These are phyloP conservation scores for Gremmenia infestans DNA, from an alignment of 2,329 filamentous ascomycete genomes.

Conservation along the genomic window DNA sequence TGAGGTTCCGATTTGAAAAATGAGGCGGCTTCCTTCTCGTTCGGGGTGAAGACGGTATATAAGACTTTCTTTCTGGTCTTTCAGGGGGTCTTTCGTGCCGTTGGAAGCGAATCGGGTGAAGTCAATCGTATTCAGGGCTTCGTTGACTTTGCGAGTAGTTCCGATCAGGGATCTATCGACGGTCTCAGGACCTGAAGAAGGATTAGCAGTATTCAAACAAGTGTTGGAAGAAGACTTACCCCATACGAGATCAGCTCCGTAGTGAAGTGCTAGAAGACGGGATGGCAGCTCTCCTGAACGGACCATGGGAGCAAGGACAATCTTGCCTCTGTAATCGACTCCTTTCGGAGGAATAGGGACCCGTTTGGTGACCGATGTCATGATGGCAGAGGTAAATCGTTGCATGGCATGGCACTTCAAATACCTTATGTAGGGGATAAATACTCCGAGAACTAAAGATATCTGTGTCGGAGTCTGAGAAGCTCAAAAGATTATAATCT, in stretches of 20 bases:
- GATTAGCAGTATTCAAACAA: constrained; percentile 1
- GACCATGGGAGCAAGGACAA: constrained; percentile 97
- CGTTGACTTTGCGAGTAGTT: constrained; percentile 71
- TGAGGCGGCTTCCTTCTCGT: constrained; percentile 67
- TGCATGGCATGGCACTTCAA: constrained; percentile 29
- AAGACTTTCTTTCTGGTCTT: constrained; percentile 56
- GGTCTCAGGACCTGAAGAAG: constrained; percentile 71
- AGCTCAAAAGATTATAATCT: not conserved
- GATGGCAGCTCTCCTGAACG: constrained; percentile 94
- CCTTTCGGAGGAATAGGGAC: constrained; percentile 83
- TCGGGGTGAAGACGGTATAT: constrained; percentile 81
- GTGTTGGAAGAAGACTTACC: constrained; percentile 46
- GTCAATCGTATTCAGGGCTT: constrained; percentile 73
- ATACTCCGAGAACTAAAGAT: too few relatives aligned
- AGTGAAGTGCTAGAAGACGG: constrained; percentile 81
- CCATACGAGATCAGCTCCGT: constrained; percentile 96
- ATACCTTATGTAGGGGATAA: not conserved
- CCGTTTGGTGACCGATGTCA: constrained; percentile 55
- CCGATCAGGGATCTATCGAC: constrained; percentile 91
- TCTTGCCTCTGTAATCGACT: constrained; percentile 88
- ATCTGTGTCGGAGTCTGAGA: not conserved
- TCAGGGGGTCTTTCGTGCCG: constrained; percentile 51
- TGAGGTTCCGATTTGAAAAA: constrained; percentile 91
- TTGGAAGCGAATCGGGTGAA: constrained; percentile 75
- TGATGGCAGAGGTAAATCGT: constrained; percentile 43